phyloP scores from a whole-genome alignment of 2,329 filamentous ascomycete genomes.

The Trichoderma simmonsii region DNA sequence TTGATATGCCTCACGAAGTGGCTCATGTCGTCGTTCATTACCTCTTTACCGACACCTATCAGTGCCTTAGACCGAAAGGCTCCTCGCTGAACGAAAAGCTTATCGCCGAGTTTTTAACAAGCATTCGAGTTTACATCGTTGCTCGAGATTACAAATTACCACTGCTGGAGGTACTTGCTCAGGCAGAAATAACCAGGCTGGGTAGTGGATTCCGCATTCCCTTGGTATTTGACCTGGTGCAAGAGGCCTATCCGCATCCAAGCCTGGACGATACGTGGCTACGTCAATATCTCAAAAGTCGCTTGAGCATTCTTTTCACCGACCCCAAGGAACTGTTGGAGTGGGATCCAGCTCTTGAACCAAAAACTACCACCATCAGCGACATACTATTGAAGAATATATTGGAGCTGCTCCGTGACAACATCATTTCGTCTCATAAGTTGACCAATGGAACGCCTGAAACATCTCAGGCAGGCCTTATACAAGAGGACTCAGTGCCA shows the following conservation, averaged over 20 bases:
- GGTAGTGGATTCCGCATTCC: not conserved
- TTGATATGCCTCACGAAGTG: not conserved
- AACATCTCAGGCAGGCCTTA: not conserved
- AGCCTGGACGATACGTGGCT: constrained; percentile 14
- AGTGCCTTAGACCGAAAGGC: constrained; percentile 1
- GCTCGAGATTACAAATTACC: constrained; percentile 4
- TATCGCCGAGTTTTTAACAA: constrained; percentile 5
- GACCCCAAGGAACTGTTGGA: not conserved
- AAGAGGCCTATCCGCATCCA: not conserved
- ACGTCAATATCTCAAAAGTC: constrained; percentile 1
- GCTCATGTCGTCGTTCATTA: constrained; percentile 17
- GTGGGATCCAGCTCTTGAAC: not conserved
- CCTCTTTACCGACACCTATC: constrained; percentile 15
- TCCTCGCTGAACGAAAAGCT: not conserved
- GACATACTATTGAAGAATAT: constrained; percentile 8
- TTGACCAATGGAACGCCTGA: not conserved
- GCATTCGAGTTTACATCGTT: constrained; percentile 11
- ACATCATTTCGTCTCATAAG: not conserved
- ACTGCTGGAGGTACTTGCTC: constrained; percentile 1
- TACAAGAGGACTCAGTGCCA: not conserved
- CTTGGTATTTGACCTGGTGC: constrained; percentile 6
- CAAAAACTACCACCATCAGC: not conserved
- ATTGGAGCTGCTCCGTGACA: not conserved
- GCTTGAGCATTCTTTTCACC: not conserved
- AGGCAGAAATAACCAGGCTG: constrained; percentile 8